Evolutionary conservation across 805 yeast genomes (phyloP).

Genomic region (Blastobotrys chiropterorum): DNA sequence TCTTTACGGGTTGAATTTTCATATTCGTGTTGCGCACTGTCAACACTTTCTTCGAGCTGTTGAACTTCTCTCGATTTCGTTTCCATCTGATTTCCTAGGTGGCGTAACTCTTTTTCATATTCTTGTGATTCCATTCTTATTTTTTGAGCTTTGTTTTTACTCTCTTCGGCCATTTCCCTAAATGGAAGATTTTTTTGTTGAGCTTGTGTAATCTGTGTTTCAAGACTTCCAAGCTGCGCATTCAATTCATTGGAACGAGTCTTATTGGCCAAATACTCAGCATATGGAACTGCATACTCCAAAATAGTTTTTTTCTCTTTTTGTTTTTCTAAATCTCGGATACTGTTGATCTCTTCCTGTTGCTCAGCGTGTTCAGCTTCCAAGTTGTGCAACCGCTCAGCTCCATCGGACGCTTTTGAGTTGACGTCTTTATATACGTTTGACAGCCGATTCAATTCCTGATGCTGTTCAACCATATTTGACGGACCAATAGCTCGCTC

Average conservation of each 20-base stretch:
- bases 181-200: not conserved
- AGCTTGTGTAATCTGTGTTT: not conserved
- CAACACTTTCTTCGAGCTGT: slow-evolving; percentile 25
- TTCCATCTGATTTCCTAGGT: not conserved
- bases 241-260: slow-evolving; percentile 12
- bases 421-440: slow-evolving; percentile 31
- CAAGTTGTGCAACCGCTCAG: slow-evolving; percentile 5
- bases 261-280: slow-evolving; percentile 5
- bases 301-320: not conserved
- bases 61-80: not conserved
- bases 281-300: not conserved
- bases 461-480: slow-evolving; percentile 51
- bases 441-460: slow-evolving; percentile 49
- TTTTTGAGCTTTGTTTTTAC: not conserved
- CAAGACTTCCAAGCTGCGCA: not conserved
- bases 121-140: slow-evolving; percentile 4
- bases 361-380: slow-evolving; percentile 22
- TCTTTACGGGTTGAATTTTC: slow-evolving; percentile 2
- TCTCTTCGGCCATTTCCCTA: slow-evolving; percentile 2
- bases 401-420: slow-evolving; percentile 23
- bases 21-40: slow-evolving; percentile 6
- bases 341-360: slow-evolving; percentile 24
- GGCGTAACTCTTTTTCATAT: not conserved
- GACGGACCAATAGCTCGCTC: slow-evolving; percentile 71
- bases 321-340: not conserved